These are phyloP conservation scores for Saccharomycopsis guyanensis DNA, from an alignment of 805 yeast species.

Conservation along the genomic window DNA sequence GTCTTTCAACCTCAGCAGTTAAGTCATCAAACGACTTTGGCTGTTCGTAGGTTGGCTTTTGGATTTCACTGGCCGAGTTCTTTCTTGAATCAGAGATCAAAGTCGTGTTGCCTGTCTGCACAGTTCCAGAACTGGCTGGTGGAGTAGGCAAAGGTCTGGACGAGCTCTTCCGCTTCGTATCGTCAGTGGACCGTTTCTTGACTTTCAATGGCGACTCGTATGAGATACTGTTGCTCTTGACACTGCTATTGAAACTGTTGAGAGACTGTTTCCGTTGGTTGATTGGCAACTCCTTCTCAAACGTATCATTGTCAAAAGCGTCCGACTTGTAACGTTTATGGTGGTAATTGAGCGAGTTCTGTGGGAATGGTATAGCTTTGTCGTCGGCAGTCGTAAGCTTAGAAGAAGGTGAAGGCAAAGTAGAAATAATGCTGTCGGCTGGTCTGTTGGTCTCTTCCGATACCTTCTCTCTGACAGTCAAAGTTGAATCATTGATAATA, in stretches of 20 bases:
- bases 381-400: background rate
- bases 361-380: background rate
- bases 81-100: background rate
- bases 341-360: slow-evolving; percentile 12
- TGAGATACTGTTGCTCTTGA: slow-evolving; percentile 1
- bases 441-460: slow-evolving; percentile 1
- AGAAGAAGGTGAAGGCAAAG: slow-evolving; percentile 9
- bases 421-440: background rate
- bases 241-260: background rate
- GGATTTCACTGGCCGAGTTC: background rate
- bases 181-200: background rate
- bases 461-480: slow-evolving; percentile 11
- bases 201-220: slow-evolving; percentile 9
- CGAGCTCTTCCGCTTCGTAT: background rate
- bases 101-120: background rate
- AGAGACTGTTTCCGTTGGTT: background rate
- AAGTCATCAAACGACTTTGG: slow-evolving; percentile 7
- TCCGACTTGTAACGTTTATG: slow-evolving; percentile 20
- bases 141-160: slow-evolving; percentile 13
- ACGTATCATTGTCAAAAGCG: slow-evolving; percentile 13
- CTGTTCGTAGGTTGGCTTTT: background rate
- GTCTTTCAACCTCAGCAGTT: slow-evolving; percentile 9
- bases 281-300: background rate
- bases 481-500: slow-evolving; percentile 1
- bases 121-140: slow-evolving; percentile 4